A percentile compares a stretch with the other conserved stretches of the same genome.
phyloP scores from a whole-genome alignment of 352 stramenopile species.

The Pythium biforme region DNA sequence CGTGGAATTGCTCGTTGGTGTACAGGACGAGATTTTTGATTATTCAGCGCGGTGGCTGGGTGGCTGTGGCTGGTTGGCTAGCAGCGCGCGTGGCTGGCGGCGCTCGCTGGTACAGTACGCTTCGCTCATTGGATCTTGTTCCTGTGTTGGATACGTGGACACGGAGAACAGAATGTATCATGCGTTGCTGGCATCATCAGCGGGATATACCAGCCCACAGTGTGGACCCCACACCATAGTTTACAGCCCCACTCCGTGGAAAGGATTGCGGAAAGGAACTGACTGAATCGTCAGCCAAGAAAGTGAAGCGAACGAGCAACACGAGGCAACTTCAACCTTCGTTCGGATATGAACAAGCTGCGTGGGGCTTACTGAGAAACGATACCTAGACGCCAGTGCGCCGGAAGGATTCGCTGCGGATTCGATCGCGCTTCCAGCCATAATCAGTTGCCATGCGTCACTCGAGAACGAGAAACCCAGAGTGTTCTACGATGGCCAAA shows the following conservation, averaged over 20 bases:
- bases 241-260: not conserved
- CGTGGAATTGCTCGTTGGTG: not conserved
- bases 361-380: not conserved
- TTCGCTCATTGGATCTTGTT: not conserved
- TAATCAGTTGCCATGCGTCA: not conserved
- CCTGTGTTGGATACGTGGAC: too few species aligned
- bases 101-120: too few species aligned
- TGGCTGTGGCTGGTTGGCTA: not conserved
- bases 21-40: not conserved
- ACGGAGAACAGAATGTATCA: not conserved
- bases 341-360: not conserved
- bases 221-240: too few species aligned
- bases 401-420: not conserved
- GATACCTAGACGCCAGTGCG: not conserved
- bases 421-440: not conserved
- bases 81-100: not conserved
- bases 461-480: not conserved
- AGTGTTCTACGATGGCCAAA: not conserved
- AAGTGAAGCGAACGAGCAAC: not conserved
- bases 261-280: constrained; percentile 1
- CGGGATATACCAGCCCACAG: not conserved
- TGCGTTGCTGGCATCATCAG: not conserved
- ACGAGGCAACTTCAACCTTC: not conserved
- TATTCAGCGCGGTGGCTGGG: not conserved
- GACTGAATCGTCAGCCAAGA: not conserved